Base-by-base conservation (phyloP, 2,329 filamentous ascomycete genomes). In the Coleophoma crateriformis region DNA sequence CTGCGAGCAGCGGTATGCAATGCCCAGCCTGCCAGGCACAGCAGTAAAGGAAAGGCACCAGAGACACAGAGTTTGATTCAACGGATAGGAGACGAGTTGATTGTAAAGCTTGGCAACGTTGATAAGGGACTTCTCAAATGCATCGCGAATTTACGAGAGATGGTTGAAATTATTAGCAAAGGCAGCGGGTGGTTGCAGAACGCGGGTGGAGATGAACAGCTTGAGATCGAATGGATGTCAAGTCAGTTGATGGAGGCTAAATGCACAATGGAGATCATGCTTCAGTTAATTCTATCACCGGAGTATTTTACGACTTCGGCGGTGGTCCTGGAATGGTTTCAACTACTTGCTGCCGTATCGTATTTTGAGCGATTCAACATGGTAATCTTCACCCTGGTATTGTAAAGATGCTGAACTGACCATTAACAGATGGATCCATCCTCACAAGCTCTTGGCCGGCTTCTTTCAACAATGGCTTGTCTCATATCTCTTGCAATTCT, bases 401-500 rank as follows among this genome's bases (percentile, higher is more conserved):
- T n/a, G 32, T 32, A 4, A 7, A 32, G 33, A 7, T 13, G 41
- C 48, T 33, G 45, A 58, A 49, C 51, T 43, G 39, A 46, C 22
- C 27, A 15, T 27, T 49, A 34, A 35, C 47, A 58, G 45, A 55
- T 58, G 33, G 57, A 65, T 34, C 51, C 56, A 8, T 52, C 54
- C 32, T 39, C 61, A 38, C 59, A 62, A 42, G 35, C 48, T 49
- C 65, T 88, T n/a, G 65, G 81, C 22, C 65, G 78, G 45, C 79
- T 86, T 0, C 69, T 94, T 13, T 87, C 89, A 61, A 79, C 83
- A 12, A 73, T 95, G 33, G 77, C 83, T 4, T 82, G 83, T 20
- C 75, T 87, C 11, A 78, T 89, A 34, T 92, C 88, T 0, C 67
- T 95, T 35, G 76, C 81, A 7, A 75, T 95, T 7, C 72, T 96